Conservation (phyloP, 208 protist species). For the Acanthamoeba sp. region DNA sequence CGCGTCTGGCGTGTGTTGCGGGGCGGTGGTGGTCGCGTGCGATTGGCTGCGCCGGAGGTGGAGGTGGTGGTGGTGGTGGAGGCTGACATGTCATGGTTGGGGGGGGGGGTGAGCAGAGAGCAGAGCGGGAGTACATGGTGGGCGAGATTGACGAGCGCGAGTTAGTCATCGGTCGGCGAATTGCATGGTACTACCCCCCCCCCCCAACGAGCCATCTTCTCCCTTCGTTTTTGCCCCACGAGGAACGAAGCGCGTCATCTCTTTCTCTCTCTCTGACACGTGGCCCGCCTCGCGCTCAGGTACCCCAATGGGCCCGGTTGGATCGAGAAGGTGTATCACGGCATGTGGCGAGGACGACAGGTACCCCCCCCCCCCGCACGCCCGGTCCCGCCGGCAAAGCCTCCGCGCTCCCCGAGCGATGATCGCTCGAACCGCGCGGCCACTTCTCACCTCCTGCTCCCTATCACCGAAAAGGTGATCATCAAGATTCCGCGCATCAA, state of each 20-base stretch:
- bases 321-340: constrained; percentile 51
- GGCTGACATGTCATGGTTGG: neutral
- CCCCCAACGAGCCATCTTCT: too few species aligned
- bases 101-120: neutral
- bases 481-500: constrained; percentile 14
- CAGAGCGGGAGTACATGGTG: neutral
- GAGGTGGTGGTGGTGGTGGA: too few species aligned
- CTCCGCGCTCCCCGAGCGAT: too few species aligned
- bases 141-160: constrained; percentile 65
- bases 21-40: neutral
- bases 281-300: too few species aligned
- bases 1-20: too few species aligned
- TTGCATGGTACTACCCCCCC: neutral
- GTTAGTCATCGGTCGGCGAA: neutral
- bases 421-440: too few species aligned
- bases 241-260: neutral
- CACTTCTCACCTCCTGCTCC: neutral
- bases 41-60: too few species aligned
- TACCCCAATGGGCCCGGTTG: constrained; percentile 14
- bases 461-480: neutral
- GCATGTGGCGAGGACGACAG: constrained; percentile 51
- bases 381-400: too few species aligned
- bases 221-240: too few species aligned
- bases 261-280: neutral
- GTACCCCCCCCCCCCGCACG: neutral